Conservation (phyloP, 2,329 filamentous ascomycete genomes). For the Claviceps sp. region DNA sequence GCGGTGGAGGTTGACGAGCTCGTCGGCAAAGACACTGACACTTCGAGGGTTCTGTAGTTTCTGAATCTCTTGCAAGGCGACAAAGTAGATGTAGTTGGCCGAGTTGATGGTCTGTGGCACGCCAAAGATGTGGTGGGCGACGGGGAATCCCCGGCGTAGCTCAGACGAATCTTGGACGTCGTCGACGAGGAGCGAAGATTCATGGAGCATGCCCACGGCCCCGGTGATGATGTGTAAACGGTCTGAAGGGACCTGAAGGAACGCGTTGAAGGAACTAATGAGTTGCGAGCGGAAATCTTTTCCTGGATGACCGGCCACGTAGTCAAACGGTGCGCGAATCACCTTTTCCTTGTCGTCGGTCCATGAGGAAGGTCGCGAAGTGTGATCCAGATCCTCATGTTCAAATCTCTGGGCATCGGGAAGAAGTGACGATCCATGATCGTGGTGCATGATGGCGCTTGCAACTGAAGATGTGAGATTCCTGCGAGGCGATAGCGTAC, state of each 20-base stretch:
- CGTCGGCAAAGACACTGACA: slow-evolving; percentile 64
- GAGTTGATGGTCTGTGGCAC: slow-evolving; percentile 82
- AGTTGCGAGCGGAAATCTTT: slow-evolving; percentile 75
- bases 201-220: slow-evolving; percentile 76
- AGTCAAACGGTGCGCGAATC: slow-evolving; percentile 66
- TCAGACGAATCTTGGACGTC: slow-evolving; percentile 75
- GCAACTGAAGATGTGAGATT: slow-evolving; percentile 1
- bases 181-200: slow-evolving; percentile 69
- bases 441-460: slow-evolving; percentile 17
- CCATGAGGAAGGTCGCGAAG: slow-evolving; percentile 41
- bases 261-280: slow-evolving; percentile 69
- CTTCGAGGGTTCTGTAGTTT: slow-evolving; percentile 54
- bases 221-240: slow-evolving; percentile 63
- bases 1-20: slow-evolving; percentile 71
- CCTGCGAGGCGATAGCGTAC: not conserved
- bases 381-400: slow-evolving; percentile 41
- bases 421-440: slow-evolving; percentile 22
- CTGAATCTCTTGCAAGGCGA: slow-evolving; percentile 60
- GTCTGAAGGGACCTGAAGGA: slow-evolving; percentile 59
- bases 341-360: slow-evolving; percentile 63
- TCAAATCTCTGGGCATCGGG: slow-evolving; percentile 40
- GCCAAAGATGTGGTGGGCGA: slow-evolving; percentile 75
- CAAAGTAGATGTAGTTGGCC: slow-evolving; percentile 82
- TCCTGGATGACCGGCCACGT: slow-evolving; percentile 64
- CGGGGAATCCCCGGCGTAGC: slow-evolving; percentile 65